phyloP scores from a whole-genome alignment of 768 basidiomycete genomes.

The Mycena alexandri region DNA sequence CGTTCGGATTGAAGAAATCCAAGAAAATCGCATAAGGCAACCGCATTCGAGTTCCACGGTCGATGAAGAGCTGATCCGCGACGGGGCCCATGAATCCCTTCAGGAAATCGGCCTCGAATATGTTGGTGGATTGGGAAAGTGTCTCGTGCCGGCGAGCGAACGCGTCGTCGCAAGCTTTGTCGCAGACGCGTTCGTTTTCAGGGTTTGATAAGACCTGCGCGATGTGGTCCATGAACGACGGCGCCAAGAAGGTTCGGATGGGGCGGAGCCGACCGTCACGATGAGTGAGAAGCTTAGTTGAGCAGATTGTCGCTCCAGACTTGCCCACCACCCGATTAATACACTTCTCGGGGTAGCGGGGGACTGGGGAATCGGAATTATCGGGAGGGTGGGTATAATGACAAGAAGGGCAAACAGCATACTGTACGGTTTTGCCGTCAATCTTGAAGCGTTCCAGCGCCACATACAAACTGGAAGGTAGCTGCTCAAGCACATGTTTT shows the following conservation, averaged over 20 bases:
- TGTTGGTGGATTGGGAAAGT: conserved; percentile 16
- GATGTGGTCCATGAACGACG: conserved; percentile 40
- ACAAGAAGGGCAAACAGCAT: conserved; percentile 19
- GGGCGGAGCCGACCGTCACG: conserved; percentile 24
- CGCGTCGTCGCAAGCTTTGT: conserved; percentile 35
- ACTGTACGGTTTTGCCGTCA: conserved; percentile 10
- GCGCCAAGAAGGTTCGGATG: conserved; percentile 24
- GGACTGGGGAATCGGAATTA: neutral
- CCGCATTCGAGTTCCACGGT: conserved; percentile 28
- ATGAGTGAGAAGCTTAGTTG: neutral
- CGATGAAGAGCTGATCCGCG: conserved; percentile 34
- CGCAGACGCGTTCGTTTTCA: conserved; percentile 26
- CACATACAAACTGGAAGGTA: conserved; percentile 15
- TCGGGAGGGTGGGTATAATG: conserved; percentile 16
- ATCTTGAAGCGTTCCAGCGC: conserved; percentile 21
- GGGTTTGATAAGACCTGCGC: conserved; percentile 30
- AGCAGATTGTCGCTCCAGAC: neutral
- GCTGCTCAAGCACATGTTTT: conserved; percentile 10
- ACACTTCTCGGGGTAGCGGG: conserved; percentile 7
- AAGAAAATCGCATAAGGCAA: conserved; percentile 39
- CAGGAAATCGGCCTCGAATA: conserved; percentile 42
- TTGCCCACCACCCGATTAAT: neutral
- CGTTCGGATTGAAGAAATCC: conserved; percentile 47
- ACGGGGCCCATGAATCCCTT: conserved; percentile 40
- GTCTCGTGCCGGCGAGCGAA: conserved; percentile 7